These are phyloP conservation scores for Pyrenopolyporus hunteri DNA, from an alignment of 495 filamentous ascomycete species.

Conservation along the genomic window DNA sequence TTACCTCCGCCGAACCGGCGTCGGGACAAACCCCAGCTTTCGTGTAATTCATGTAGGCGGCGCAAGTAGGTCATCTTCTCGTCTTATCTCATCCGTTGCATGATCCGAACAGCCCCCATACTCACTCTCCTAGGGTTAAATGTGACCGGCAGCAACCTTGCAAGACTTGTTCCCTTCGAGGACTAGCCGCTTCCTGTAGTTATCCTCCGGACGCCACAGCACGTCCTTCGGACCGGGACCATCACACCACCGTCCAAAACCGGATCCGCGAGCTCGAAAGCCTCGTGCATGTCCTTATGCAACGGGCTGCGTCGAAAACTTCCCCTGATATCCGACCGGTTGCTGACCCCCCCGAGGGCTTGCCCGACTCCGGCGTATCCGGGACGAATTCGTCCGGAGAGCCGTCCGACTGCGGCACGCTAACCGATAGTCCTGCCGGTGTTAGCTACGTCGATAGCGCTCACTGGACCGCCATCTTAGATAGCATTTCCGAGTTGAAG, in stretches of 20 bases:
- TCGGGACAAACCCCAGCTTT: conserved; percentile 46
- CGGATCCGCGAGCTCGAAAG: conserved; percentile 41
- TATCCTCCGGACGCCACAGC: conserved; percentile 35
- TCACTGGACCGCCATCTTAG: conserved; percentile 44
- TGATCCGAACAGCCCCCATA: too few relatives aligned
- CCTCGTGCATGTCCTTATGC: conserved; percentile 38
- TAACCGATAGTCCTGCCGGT: conserved; percentile 19
- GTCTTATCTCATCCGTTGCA: too few relatives aligned
- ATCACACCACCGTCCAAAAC: conserved; percentile 30
- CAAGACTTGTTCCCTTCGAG: conserved; percentile 41
- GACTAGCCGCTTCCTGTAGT: conserved; percentile 39
- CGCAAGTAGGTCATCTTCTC: conserved; percentile 37
- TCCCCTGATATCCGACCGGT: conserved; percentile 6
- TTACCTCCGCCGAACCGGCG: conserved; percentile 38
- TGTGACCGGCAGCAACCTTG: conserved; percentile 44
- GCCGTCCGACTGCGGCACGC: conserved; percentile 15
- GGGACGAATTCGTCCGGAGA: conserved; percentile 10
- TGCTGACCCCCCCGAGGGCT: conserved; percentile 8
- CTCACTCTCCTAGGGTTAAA: conserved; percentile 25
- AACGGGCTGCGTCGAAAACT: conserved; percentile 19
- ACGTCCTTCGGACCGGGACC: conserved; percentile 20
- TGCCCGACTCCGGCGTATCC: conserved; percentile 3
- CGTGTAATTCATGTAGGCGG: conserved; percentile 43
- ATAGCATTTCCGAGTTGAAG: conserved; percentile 36
- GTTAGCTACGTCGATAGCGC: conserved; percentile 40